Evolutionary conservation across 768 basidiomycete species (phyloP).

Genomic region (Agaricus blazei): DNA sequence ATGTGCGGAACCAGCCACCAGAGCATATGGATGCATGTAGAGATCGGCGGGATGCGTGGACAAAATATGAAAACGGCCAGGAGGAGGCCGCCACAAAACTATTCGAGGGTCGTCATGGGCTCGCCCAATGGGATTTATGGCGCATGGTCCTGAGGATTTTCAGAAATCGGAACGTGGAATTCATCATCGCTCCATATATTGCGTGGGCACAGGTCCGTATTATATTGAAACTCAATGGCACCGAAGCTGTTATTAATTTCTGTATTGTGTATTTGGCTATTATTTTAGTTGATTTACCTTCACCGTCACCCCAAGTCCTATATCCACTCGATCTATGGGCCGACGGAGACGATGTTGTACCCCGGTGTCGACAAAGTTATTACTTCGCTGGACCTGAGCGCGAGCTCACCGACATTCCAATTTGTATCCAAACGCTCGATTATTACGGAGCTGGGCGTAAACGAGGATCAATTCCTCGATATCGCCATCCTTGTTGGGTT

Average conservation of each 20-base stretch:
- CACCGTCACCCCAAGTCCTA: slow-evolving; percentile 91
- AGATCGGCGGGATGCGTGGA: slow-evolving; percentile 84
- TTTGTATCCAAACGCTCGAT: slow-evolving; percentile 79
- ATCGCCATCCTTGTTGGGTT: slow-evolving; percentile 89
- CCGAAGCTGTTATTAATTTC: neutral
- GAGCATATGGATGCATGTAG: slow-evolving; percentile 67
- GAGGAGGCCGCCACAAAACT: slow-evolving; percentile 85
- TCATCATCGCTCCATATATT: slow-evolving; percentile 91
- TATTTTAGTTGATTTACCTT: slow-evolving; percentile 81
- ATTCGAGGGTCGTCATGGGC: slow-evolving; percentile 70
- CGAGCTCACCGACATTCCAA: slow-evolving; percentile 67
- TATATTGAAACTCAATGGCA: slow-evolving; percentile 4
- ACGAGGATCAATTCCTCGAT: slow-evolving; percentile 92
- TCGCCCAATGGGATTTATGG: slow-evolving; percentile 91
- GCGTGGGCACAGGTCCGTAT: slow-evolving; percentile 89
- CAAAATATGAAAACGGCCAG: slow-evolving; percentile 87
- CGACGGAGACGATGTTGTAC: slow-evolving; percentile 87
- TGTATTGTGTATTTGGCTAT: neutral
- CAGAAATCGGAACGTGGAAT: slow-evolving; percentile 92
- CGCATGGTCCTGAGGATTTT: slow-evolving; percentile 89
- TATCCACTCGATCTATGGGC: slow-evolving; percentile 90
- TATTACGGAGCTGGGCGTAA: slow-evolving; percentile 50
- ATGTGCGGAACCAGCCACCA: slow-evolving; percentile 54
- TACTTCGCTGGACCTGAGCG: slow-evolving; percentile 75
- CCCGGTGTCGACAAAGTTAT: slow-evolving; percentile 87